Base-by-base conservation (phyloP, 176 grass and related monocot species). In the Ensete ventricosum region DNA sequence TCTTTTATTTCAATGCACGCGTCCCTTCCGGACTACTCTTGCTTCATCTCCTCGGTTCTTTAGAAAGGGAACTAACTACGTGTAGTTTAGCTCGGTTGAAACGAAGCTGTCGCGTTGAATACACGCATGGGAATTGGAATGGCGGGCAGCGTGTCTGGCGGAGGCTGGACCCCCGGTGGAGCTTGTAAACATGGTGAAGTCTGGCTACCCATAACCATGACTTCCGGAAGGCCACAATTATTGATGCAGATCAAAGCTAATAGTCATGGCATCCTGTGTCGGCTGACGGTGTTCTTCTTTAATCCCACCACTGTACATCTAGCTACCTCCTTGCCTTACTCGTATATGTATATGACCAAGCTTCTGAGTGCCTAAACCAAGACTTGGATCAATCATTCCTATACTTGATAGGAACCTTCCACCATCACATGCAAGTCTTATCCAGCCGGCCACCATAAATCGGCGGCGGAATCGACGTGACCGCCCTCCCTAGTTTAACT, bases 401-500 rank as follows among this genome's bases (percentile, higher is more conserved):
- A n/a, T n/a, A 62, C 7, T n/a, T 62, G 10, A 62, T 14, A 62
- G 13, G 57, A 62, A 53, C 8, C 11, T 53, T 72, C 50, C 48
- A 25, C 25, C 67, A 14, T 26, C 52, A 55, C 71, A 55, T 54
- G 50, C 20, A 55, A 43, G 34, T 6, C 34, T 43, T 43, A 5
- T 43, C 34, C 4, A 5, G 34, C 34, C 34, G 34, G 34, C 34
- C 34, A 43, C 12, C 69, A 53, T 72, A 24, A 72, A 25, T 72
- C 50, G n/a, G 50, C 50, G 50, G 69, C 69, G 69, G 69, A 72
- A 53, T 72, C 69, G 53, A 53, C 50, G 69, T 72, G 69, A n/a
- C 14, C 50, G 69, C 20, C 14, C 50, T 22, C 69, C 69, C n/a
- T 6, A 68, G 11, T 27, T 13, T 27, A 27, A 66, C n/a, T 8